Evolutionary conservation across 139 green algal genomes (phyloP).

Genomic region (Chlorella vulgaris): DNA sequence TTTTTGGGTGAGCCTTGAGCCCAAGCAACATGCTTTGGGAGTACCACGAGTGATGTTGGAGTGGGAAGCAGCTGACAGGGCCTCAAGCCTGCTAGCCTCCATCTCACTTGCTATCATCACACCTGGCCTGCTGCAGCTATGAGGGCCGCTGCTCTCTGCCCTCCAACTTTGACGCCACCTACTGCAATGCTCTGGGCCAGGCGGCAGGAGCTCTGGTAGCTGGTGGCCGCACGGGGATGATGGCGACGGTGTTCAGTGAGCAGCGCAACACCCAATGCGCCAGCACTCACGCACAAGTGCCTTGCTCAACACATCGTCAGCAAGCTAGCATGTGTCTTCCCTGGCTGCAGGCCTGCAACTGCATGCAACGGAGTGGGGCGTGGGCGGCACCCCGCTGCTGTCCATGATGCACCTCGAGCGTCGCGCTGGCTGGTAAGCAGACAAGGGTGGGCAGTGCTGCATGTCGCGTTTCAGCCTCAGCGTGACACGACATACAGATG

Average conservation of each 20-base stretch:
- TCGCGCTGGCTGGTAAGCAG: slow-evolving; percentile 44
- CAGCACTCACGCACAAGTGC: too few relatives aligned
- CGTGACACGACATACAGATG: too few relatives aligned
- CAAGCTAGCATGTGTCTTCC: too few relatives aligned
- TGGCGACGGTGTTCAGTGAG: slow-evolving; percentile 54
- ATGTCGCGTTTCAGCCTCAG: not conserved
- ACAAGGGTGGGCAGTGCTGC: not conserved
- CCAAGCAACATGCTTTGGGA: too few relatives aligned
- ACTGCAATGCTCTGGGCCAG: slow-evolving; percentile 62
- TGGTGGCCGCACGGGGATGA: slow-evolving; percentile 55
- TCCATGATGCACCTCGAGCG: slow-evolving; percentile 67
- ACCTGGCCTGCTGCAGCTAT: slow-evolving; percentile 55
- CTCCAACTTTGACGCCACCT: slow-evolving; percentile 76
- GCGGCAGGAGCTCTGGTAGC: slow-evolving; percentile 55
- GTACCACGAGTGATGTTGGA: too few relatives aligned
- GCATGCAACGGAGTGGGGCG: slow-evolving; percentile 47
- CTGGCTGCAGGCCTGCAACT: not conserved
- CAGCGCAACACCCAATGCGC: too few relatives aligned
- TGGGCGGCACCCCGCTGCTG: slow-evolving; percentile 62
- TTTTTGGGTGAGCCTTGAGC: slow-evolving; percentile 38
- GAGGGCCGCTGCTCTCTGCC: slow-evolving; percentile 67
- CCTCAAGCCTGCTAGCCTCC: too few relatives aligned
- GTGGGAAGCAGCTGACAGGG: too few relatives aligned
- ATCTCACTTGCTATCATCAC: too few relatives aligned
- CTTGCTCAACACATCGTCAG: too few relatives aligned